A percentile compares a stretch with the other conserved stretches of the same genome.
phyloP scores from a whole-genome alignment of 371 early-diverging fungal genomes.

The Rhizomucor miehei region DNA sequence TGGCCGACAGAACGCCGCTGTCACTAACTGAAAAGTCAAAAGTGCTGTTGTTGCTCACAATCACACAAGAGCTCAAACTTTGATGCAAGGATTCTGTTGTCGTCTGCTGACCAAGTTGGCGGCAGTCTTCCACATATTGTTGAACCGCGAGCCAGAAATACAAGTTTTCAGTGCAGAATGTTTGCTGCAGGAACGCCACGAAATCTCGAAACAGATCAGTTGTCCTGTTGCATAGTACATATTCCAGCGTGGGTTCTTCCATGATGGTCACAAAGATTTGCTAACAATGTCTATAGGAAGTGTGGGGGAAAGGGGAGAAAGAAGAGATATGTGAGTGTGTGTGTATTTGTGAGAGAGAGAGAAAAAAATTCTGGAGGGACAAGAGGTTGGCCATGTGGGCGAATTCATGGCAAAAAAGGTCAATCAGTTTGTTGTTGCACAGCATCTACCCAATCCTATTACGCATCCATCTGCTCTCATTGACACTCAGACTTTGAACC shows the following conservation, averaged over 20 bases:
- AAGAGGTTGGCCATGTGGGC: conserved; percentile 16
- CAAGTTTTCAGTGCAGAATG: conserved; percentile 44
- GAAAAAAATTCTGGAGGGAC: conserved; percentile 6
- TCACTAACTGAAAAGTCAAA: conserved; percentile 5
- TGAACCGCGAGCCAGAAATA: conserved; percentile 43
- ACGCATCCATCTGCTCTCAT: too few relatives aligned
- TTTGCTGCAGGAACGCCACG: conserved; percentile 30
- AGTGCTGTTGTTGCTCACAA: background rate
- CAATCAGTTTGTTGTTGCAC: background rate
- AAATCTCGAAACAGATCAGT: conserved; percentile 36
- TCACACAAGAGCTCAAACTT: background rate
- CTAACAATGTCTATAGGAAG: too few relatives aligned
- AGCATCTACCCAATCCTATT: background rate
- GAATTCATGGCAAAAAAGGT: background rate
- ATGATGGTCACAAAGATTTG: conserved; percentile 1
- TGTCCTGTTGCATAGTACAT: conserved; percentile 21
- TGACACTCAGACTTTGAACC: too few relatives aligned
- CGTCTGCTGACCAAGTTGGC: background rate
- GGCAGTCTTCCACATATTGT: conserved; percentile 21
- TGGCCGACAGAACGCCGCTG: background rate
- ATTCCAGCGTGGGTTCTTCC: conserved; percentile 25
- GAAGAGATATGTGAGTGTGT: too few relatives aligned
- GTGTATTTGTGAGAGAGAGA: conserved; percentile 14
- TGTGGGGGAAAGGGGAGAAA: conserved; percentile 4
- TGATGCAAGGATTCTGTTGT: background rate